These are phyloP conservation scores for Ramicandelaber brevisporus DNA, from an alignment of 192 early-diverging fungal species.

Conservation along the genomic window DNA sequence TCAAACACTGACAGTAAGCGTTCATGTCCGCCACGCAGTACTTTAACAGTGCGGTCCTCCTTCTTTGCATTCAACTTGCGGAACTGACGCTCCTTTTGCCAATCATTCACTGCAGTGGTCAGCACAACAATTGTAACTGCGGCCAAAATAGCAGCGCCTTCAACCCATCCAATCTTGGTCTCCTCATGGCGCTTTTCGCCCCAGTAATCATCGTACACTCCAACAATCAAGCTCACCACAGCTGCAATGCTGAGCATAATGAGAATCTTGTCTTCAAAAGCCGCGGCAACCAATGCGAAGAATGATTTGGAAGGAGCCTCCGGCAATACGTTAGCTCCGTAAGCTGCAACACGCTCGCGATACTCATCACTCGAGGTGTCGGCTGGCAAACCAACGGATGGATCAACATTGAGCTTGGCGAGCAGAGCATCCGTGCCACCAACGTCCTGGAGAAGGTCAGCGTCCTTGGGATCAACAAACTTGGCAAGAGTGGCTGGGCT, in stretches of 20 bases:
- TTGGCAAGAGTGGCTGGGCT: conserved; percentile 13
- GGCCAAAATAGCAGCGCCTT: conserved; percentile 60
- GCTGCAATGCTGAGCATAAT: conserved; percentile 72
- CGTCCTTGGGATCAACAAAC: conserved; percentile 40
- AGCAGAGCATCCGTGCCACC: conserved; percentile 31
- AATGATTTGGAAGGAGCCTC: conserved; percentile 38
- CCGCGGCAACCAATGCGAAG: conserved; percentile 52
- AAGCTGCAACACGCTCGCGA: conserved; percentile 14
- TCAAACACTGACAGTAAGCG: conserved; percentile 50
- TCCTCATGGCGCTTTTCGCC: conserved; percentile 35
- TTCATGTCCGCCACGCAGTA: conserved; percentile 44
- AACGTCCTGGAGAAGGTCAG: conserved; percentile 20
- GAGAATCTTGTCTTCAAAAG: conserved; percentile 46
- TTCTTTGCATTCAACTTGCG: conserved; percentile 66
- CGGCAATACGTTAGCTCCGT: conserved; percentile 33
- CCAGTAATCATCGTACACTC: conserved; percentile 56
- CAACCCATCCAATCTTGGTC: conserved; percentile 50
- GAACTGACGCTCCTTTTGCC: conserved; percentile 73
- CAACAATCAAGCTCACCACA: conserved; percentile 53
- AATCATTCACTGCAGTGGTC: conserved; percentile 76
- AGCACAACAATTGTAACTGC: conserved; percentile 73
- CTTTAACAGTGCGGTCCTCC: conserved; percentile 55
- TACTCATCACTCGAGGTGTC: conserved; percentile 5
- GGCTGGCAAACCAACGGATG: conserved; percentile 20
- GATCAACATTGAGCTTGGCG: conserved; percentile 29